A percentile compares a stretch with the other conserved stretches of the same genome.
Conservation (phyloP, 176 grass and related monocot genomes). For the Eleusine indica region DNA sequence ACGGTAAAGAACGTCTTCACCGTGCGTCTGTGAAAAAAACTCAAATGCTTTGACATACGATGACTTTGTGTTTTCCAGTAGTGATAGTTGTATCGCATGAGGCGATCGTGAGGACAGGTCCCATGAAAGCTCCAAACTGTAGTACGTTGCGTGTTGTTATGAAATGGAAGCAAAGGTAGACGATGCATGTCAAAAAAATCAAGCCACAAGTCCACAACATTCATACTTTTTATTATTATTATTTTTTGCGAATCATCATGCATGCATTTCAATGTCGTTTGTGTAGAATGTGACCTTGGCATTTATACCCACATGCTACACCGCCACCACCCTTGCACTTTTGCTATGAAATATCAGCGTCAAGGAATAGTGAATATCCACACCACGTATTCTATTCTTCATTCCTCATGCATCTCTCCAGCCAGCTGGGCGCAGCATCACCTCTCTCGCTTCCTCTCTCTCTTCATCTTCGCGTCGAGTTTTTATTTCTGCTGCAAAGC, state of each 20-base stretch:
- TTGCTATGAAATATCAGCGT: conserved; percentile 42
- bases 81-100: not conserved
- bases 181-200: conserved; percentile 3
- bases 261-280: conserved; percentile 9
- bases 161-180: not conserved
- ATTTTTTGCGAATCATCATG: not conserved
- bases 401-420: not conserved
- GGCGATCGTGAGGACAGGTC: not conserved
- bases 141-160: conserved; percentile 37
- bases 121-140: not conserved
- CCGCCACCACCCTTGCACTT: not conserved
- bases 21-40: too few relatives aligned
- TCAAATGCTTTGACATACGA: too few relatives aligned
- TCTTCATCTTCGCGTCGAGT: not conserved
- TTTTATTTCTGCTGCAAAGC: conserved; percentile 36
- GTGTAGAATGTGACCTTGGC: not conserved
- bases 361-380: conserved; percentile 32
- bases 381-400: not conserved
- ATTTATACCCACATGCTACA: conserved; percentile 31
- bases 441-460: too few relatives aligned
- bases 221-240: too few relatives aligned
- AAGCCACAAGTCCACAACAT: too few relatives aligned
- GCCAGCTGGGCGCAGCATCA: too few relatives aligned
- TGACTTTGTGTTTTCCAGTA: too few relatives aligned
- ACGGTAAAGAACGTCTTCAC: too few relatives aligned